Percentiles rank a stretch among this genome's conserved stretches.
Evolutionary conservation across 192 early-diverging fungal species (phyloP).

Genomic region (Podila minutissima): DNA sequence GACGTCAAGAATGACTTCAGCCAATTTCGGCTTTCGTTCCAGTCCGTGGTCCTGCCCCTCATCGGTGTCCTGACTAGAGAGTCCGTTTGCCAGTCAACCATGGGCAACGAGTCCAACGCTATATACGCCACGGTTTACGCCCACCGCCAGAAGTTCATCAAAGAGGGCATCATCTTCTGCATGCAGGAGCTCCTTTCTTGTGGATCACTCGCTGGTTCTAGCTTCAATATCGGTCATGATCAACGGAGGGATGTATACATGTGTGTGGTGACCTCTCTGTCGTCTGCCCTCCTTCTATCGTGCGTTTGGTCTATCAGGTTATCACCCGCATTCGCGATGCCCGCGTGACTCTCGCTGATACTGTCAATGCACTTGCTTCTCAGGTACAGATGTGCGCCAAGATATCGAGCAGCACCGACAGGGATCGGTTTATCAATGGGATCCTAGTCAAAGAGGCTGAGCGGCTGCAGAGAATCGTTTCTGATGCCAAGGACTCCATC

Average conservation of each 20-base stretch:
- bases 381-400: slow-evolving; percentile 2
- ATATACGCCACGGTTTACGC: slow-evolving; percentile 46
- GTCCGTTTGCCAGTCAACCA: slow-evolving; percentile 34
- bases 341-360: slow-evolving; percentile 1
- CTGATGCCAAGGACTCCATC: slow-evolving; percentile 12
- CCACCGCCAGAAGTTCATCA: slow-evolving; percentile 14
- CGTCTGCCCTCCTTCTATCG: slow-evolving; percentile 39
- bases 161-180: slow-evolving; percentile 30
- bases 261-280: slow-evolving; percentile 15
- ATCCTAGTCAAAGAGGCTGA: slow-evolving; percentile 16
- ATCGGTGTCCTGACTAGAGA: slow-evolving; percentile 51
- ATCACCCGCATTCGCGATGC: slow-evolving; percentile 42
- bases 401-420: neutral
- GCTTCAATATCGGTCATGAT: neutral
- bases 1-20: slow-evolving; percentile 19
- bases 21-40: slow-evolving; percentile 30
- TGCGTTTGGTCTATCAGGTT: slow-evolving; percentile 45
- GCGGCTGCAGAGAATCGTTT: slow-evolving; percentile 9
- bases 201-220: slow-evolving; percentile 21
- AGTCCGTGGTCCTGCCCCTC: slow-evolving; percentile 49
- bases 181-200: slow-evolving; percentile 32
- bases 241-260: too few relatives aligned
- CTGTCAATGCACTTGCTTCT: slow-evolving; percentile 6
- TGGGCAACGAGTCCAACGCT: slow-evolving; percentile 27
- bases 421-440: slow-evolving; percentile 18